Percentiles rank a stretch among this genome's conserved stretches.
These are phyloP conservation scores for Quercus mongolica DNA, from an alignment of 306 rosid species.

Conservation along the genomic window DNA sequence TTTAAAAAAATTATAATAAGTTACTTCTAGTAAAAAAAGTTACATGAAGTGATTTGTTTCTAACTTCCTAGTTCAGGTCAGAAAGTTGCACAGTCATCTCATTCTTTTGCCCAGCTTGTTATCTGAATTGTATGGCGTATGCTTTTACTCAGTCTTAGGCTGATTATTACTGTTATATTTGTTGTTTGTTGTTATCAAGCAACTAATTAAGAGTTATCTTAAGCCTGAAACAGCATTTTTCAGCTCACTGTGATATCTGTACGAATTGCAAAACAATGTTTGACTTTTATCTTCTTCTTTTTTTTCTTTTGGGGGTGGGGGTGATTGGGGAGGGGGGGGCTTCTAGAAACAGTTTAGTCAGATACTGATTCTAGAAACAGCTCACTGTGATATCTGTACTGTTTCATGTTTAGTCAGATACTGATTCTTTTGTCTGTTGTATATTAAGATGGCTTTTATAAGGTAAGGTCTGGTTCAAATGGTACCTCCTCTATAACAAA, in stretches of 20 bases:
- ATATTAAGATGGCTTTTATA: neutral
- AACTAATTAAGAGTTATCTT: conserved; percentile 1
- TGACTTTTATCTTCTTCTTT: neutral
- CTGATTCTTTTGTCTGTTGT: neutral
- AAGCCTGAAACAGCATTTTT: conserved; percentile 8
- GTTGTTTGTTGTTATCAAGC: neutral
- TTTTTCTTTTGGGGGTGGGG: neutral
- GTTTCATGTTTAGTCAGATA: neutral
- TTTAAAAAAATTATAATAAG: neutral
- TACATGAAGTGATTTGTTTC: neutral
- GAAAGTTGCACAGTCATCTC: neutral
- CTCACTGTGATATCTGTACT: too few relatives aligned
- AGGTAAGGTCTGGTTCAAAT: neutral
- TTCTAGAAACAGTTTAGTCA: neutral
- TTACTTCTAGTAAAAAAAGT: neutral
- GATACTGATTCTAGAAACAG: neutral
- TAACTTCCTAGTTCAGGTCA: neutral
- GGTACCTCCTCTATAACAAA: neutral
- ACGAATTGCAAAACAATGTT: conserved; percentile 7
- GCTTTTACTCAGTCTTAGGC: neutral
- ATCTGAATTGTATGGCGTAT: neutral
- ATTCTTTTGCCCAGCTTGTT: neutral
- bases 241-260: conserved; percentile 3
- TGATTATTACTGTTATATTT: neutral
- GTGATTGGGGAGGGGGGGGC: neutral